phyloP scores from a whole-genome alignment of 371 early-diverging fungal species.

The Mucor plumbeus region DNA sequence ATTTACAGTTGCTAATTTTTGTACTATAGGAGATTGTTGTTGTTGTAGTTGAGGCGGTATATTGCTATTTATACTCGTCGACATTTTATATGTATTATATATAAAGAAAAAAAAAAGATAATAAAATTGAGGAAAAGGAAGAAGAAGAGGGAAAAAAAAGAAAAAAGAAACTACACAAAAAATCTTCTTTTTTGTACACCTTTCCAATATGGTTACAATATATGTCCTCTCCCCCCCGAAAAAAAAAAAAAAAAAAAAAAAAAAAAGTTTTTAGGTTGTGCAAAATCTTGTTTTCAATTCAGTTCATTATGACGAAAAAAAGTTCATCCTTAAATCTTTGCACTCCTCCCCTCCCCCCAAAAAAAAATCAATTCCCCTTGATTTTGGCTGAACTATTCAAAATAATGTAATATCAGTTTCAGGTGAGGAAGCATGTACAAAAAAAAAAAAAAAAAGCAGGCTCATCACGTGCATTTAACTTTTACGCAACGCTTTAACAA shows the following conservation, averaged over 20 bases:
- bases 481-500: background rate
- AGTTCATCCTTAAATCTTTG: background rate
- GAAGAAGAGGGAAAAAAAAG: constrained; percentile 15
- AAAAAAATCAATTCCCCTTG: background rate
- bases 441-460: background rate
- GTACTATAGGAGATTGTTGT: constrained; percentile 43
- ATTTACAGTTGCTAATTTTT: constrained; percentile 70
- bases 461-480: constrained; percentile 1
- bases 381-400: background rate
- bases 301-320: constrained; percentile 2
- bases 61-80: constrained; percentile 1
- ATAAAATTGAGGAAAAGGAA: constrained; percentile 12
- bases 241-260: background rate
- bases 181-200: constrained; percentile 11
- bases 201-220: constrained; percentile 1
- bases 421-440: too few relatives aligned
- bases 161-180: constrained; percentile 16
- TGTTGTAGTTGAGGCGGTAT: constrained; percentile 2
- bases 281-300: constrained; percentile 1
- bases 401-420: too few relatives aligned
- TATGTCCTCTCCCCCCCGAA: constrained; percentile 4
- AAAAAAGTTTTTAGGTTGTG: background rate
- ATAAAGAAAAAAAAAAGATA: constrained; percentile 22
- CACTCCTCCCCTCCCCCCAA: background rate
- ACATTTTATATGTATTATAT: constrained; percentile 7